Evolutionary conservation across 2,329 filamentous ascomycete genomes (phyloP), one percentile per base, ranked within the genome.

Genomic region (Microcera coccophila): DNA sequence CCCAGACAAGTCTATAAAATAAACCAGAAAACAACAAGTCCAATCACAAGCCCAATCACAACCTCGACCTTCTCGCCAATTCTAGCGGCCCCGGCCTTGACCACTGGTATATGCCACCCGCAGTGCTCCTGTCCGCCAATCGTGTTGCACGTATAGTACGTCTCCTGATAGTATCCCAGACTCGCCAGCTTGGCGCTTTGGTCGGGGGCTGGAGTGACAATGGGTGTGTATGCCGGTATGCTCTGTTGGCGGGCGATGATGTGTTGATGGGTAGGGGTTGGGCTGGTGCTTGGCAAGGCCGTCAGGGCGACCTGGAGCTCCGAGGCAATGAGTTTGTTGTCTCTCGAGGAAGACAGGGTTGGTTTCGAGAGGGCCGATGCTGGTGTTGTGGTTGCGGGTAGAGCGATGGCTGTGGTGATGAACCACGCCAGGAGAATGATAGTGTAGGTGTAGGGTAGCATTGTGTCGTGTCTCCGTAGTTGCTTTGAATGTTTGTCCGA

Each of bases 61-160:
- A 42, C 31, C 46, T 45, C 12, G 59, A 58, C 29, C 47, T 40
- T 26, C 35, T 47, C 24, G 47, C 53, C 39, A 4, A 56, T 50
- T 16, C 49, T 50, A 39, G 3, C 43, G 55, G 39, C 45, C 40
- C 48, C 49, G 8, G 50, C 53, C 51, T 62, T 58, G 36, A 60
- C 46, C 1, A 66, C 49, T 1, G 65, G 64, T 11, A 64, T 58
- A 41, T 63, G 63, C 64, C 65, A 68, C 5, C 63, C 64, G 42
- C 64, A 66, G 31, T 59, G 59, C 42, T 61, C 58, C n/a, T 45
- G 36, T 9, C 58, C 60, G 32, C 41, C 60, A 18, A 57, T 47
- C 31, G 62, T 65, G 38, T 44, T 50, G 49, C 65, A 67, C 32
- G 59, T 51, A 43, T 66, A 66, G 43, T 57, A 64, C 2, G 63